A percentile compares a stretch with the other conserved stretches of the same genome.
phyloP scores from a whole-genome alignment of 202 grass and related monocot genomes.

The Elaeis oleifera region DNA sequence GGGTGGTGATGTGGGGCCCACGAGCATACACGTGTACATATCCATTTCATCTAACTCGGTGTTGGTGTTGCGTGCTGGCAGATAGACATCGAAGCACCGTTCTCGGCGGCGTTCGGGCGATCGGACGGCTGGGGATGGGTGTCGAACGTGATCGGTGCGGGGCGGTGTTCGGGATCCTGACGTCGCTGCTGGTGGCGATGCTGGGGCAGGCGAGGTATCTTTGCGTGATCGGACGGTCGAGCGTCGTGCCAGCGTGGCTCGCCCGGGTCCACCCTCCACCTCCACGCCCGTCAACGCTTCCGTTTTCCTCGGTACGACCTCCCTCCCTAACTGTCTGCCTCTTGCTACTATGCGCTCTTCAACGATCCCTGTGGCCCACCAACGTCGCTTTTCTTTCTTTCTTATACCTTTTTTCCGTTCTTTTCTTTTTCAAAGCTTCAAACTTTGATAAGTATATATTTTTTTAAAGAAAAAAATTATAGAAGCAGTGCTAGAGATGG shows the following conservation, averaged over 20 bases:
- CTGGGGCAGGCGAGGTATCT: slow-evolving; percentile 84
- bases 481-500: too few relatives aligned
- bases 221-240: slow-evolving; percentile 86
- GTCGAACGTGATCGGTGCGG: slow-evolving; percentile 76
- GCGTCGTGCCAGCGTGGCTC: slow-evolving; percentile 67
- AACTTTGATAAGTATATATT: too few relatives aligned
- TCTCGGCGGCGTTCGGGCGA: slow-evolving; percentile 67
- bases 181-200: slow-evolving; percentile 87
- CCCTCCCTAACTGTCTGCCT: background rate
- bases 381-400: too few relatives aligned
- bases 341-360: too few relatives aligned
- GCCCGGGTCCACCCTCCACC: slow-evolving; percentile 51
- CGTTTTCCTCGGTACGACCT: slow-evolving; percentile 50
- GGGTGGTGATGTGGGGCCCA: too few relatives aligned
- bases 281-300: slow-evolving; percentile 91
- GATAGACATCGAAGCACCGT: slow-evolving; percentile 81
- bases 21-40: too few relatives aligned
- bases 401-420: too few relatives aligned
- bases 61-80: slow-evolving; percentile 21
- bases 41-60: too few relatives aligned
- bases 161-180: slow-evolving; percentile 80
- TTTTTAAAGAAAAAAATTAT: too few relatives aligned
- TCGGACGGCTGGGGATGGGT: slow-evolving; percentile 57
- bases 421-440: too few relatives aligned
- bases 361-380: too few relatives aligned